Evolutionary conservation across 345 rosid genomes (phyloP), one percentile per base, ranked within the genome.

Genomic region (Salix suchowensis): DNA sequence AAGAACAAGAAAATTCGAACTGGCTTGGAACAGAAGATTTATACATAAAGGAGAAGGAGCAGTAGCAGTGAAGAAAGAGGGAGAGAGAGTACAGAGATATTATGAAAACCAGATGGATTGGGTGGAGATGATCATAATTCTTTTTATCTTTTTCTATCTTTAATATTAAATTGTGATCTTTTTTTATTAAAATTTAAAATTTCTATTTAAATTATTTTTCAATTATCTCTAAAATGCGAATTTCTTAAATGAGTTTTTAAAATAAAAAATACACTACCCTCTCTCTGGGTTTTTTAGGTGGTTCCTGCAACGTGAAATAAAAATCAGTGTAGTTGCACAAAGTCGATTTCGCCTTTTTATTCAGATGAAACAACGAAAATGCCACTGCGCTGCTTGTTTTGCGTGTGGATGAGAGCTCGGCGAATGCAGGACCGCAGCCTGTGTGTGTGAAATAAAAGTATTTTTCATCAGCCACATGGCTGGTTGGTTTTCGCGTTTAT

Each of bases 61-160:
- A 32, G 75, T 34, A 52, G 15, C 80, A 18, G 54, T 48, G 54
- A 26, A 52, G 71, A 39, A 6, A 1, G 2, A 23, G 7, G 30
- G 5, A 34, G 42, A 19, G 23, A 69, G 8, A 28, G 36, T 8
- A 3, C 26, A 65, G 36, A 67, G 60, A 19, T 70, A 61, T 60
- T 52, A 72, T 30, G 69, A 75, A 71, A 75, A 67, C 71, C 83
- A 80, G 54, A 30, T 75, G 68, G 54, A 34, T 58, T 46, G 76
- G 76, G 68, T 71, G 24, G 73, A 62, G 70, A 54, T 74, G 72
- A 64, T 34, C 18, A 10, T 72, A 24, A 39, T 30, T 30, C 28
- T 12, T 32, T 36, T 34, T 8, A 8, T n/a, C 34, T 62, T 60
- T 36, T 46, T 61, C 15, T 68, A 6, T 67, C 6, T 16, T 5